phyloP scores from a whole-genome alignment of 768 basidiomycete genomes.

The Kwoniella botswanensis region DNA sequence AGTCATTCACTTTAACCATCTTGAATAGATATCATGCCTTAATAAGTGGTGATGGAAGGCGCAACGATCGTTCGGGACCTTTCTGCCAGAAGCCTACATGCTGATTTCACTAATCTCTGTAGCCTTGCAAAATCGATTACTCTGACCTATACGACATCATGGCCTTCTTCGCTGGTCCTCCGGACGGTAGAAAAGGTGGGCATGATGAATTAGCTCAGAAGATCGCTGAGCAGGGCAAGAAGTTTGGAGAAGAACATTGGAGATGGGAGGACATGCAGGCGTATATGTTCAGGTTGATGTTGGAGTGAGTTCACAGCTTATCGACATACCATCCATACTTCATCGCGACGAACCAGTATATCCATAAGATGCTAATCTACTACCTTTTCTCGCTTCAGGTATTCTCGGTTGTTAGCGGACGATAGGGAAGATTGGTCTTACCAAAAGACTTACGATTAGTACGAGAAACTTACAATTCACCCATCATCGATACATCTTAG shows the following conservation, averaged over 20 bases:
- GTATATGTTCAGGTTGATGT: conserved; percentile 55
- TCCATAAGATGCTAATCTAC: background rate
- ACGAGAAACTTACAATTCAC: no score
- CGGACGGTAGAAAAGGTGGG: conserved; percentile 44
- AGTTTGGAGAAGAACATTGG: conserved; percentile 56
- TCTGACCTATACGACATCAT: conserved; percentile 56
- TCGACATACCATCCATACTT: no score
- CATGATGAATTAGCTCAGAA: conserved; percentile 52
- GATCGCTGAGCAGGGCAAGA: conserved; percentile 50
- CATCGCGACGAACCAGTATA: background rate
- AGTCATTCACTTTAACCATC: no score
- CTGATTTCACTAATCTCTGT: conserved; percentile 1
- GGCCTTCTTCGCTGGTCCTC: conserved; percentile 55
- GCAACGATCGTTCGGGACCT: no score
- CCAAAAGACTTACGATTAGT: conserved; percentile 28
- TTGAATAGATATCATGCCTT: no score
- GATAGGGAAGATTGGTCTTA: conserved; percentile 48
- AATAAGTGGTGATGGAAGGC: no score
- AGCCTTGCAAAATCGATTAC: conserved; percentile 57
- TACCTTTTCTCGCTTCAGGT: conserved; percentile 15
- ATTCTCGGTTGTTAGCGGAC: conserved; percentile 42
- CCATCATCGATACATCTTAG: background rate
- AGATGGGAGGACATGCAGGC: conserved; percentile 58
- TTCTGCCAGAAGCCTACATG: no score
- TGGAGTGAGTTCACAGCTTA: conserved; percentile 44